phyloP scores from a whole-genome alignment of 352 stramenopile species.

The Blastocystis sp. region DNA sequence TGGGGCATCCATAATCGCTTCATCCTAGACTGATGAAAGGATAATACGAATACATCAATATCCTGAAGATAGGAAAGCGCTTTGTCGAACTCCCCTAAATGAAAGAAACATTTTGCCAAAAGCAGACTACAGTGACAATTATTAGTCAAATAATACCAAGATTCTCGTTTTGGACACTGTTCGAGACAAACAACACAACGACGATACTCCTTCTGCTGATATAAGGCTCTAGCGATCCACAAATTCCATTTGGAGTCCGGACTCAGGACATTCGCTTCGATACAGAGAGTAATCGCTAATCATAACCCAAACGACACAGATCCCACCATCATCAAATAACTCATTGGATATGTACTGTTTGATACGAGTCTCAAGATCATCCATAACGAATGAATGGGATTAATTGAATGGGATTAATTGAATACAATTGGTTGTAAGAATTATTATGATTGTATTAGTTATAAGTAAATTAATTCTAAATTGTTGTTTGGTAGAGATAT shows the following conservation, averaged over 20 bases:
- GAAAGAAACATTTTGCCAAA: not conserved
- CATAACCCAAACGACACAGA: not conserved
- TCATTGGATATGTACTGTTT: constrained; percentile 1
- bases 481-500: too few relatives aligned
- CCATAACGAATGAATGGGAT: not conserved
- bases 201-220: not conserved
- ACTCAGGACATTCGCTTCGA: not conserved
- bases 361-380: not conserved
- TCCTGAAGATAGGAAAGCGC: not conserved
- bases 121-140: not conserved
- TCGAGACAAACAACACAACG: constrained; percentile 16
- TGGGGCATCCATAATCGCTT: not conserved
- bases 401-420: too few relatives aligned
- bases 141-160: not conserved
- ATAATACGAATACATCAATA: not conserved
- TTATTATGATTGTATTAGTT: too few relatives aligned
- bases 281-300: constrained; percentile 19
- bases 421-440: too few relatives aligned
- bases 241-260: constrained; percentile 27
- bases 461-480: too few relatives aligned
- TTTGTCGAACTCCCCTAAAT: not conserved
- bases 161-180: not conserved
- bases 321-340: constrained; percentile 36
- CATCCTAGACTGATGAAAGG: not conserved
- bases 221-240: not conserved